Percentiles rank a stretch among this genome's conserved stretches.
Evolutionary conservation across 129 eudicot species (phyloP).

Genomic region (Chrysanthemum seticuspe): DNA sequence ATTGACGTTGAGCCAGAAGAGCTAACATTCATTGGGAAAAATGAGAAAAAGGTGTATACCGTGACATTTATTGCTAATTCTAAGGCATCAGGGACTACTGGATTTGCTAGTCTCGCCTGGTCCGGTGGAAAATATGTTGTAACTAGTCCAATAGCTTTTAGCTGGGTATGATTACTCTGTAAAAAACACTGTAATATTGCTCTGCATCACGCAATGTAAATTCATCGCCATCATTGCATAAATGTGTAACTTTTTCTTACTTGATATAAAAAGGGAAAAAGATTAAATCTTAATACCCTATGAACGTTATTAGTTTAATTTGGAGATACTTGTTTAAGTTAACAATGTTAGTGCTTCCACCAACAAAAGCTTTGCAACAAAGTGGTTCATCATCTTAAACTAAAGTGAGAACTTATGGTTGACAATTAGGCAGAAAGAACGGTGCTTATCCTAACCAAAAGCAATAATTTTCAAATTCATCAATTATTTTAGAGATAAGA

Average conservation of each 20-base stretch:
- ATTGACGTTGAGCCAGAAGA: conserved; percentile 46
- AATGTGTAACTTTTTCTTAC: background rate
- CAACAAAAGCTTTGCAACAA: background rate
- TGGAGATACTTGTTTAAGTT: background rate
- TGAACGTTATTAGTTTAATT: too few species aligned
- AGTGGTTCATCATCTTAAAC: conserved; percentile 9
- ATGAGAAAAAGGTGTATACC: conserved; percentile 50
- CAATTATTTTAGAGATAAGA: background rate
- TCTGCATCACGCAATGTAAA: conserved; percentile 27
- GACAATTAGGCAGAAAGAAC: background rate
- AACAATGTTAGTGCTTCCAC: background rate
- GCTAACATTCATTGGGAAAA: conserved; percentile 35
- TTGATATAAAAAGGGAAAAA: background rate
- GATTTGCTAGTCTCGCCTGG: conserved; percentile 56
- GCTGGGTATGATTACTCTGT: conserved; percentile 43
- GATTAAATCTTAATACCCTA: background rate
- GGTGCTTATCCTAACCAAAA: background rate
- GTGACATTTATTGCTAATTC: conserved; percentile 58
- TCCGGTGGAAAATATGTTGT: conserved; percentile 48
- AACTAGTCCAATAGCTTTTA: conserved; percentile 56
- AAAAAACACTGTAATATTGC: conserved; percentile 18
- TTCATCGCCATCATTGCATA: background rate
- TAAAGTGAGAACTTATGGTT: background rate
- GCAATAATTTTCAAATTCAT: background rate
- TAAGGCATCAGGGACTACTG: conserved; percentile 54